Evolutionary conservation across 257 asterid species (phyloP), one percentile per base, ranked within the genome.

Genomic region (Nicotiana tomentosiformis): DNA sequence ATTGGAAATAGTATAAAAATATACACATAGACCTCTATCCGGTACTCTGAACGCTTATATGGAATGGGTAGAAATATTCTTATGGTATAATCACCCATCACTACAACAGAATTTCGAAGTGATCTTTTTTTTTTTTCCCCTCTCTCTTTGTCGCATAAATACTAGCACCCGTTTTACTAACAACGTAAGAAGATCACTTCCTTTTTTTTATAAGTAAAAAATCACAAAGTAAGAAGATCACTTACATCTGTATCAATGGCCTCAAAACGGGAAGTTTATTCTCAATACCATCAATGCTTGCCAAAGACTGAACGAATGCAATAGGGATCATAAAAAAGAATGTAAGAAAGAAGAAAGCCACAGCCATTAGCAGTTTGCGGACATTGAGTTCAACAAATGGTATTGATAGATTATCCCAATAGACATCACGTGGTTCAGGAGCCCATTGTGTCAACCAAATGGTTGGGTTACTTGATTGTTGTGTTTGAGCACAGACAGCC

Each of bases 401-500:
- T 66, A 84, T 78, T 26, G 83, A 66, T 8, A 84, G 83, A 84
- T 84, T 84, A 68, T 84, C 33, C 86, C 86, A 84, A 57, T 78
- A 84, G 55, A 84, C 86, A 16, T 84, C 86, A 43, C 86, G 86
- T 29, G 86, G 86, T 81, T 81, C 84, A 4, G 84, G 84, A 46
- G 84, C 84, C 84, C 84, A 81, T 81, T 81, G 77, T 29, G 86
- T 84, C 81, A 84, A 70, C 86, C 83, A 84, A 66, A 84, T 79
- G 55, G 86, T 84, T 15, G 86, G 77, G 65, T 84, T 84, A 33
- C 86, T 79, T 15, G 97, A 29, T 83, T 91, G 98, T 79, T 92
- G 97, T 30, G 98, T 95, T 85, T 95, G 98, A 62, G 98, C 97
- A 82, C 98, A 93, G 68, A 95, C 94, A 15, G 97, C 98, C 5